Conservation (phyloP, 139 green algal species). For the Micractinium conductrix region DNA sequence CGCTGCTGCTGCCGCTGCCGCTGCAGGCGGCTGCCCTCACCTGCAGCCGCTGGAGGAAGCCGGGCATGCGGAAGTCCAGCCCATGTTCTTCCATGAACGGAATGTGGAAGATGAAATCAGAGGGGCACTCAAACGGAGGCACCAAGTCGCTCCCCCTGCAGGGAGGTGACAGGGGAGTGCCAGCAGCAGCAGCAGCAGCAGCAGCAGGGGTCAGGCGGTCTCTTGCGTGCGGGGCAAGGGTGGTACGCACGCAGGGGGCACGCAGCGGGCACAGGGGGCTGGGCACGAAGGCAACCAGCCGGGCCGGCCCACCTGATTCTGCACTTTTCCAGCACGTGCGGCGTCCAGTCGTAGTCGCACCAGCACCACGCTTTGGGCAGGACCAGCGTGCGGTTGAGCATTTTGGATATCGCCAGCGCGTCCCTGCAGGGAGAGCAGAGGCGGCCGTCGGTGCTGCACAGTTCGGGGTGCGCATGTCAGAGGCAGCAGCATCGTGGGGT, state of each 20-base stretch:
- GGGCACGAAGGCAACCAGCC: too few species aligned
- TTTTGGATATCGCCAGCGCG: background rate
- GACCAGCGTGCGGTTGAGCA: conserved; percentile 28
- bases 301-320: background rate
- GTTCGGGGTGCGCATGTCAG: too few species aligned
- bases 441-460: too few species aligned
- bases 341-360: conserved; percentile 27
- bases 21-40: background rate
- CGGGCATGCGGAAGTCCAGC: conserved; percentile 1
- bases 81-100: background rate
- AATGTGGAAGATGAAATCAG: conserved; percentile 20
- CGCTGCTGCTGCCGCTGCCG: too few species aligned
- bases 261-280: too few species aligned
- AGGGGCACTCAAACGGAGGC: conserved; percentile 22
- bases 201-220: too few species aligned
- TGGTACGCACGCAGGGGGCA: too few species aligned
- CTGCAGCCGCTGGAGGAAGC: conserved; percentile 14
- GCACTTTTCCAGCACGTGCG: conserved; percentile 18
- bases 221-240: too few species aligned
- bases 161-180: background rate
- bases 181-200: too few species aligned
- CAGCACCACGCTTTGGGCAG: conserved; percentile 26
- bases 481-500: too few species aligned
- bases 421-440: background rate
- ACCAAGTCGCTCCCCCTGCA: conserved; percentile 10